Conservation (phyloP, 1,139 yeast genomes). For the Sugiyamaella japonica region DNA sequence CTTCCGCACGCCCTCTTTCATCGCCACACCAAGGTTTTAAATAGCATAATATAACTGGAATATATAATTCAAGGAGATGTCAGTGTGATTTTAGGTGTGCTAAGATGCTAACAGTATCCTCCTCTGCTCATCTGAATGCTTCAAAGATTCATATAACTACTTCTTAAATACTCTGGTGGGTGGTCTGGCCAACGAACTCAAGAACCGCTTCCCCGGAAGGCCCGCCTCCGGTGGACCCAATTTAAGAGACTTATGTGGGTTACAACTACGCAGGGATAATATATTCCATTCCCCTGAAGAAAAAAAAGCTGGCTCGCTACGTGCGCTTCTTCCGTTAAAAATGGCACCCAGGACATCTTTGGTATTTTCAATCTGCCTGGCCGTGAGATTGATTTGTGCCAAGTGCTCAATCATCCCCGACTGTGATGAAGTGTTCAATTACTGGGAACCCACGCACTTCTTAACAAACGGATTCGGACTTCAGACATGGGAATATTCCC, state of each 20-base stretch:
- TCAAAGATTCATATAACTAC: too few relatives aligned
- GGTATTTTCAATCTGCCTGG: constrained; percentile 27
- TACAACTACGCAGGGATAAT: too few relatives aligned
- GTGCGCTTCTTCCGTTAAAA: neutral
- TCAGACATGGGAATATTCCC: constrained; percentile 97
- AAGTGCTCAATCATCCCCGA: constrained; percentile 70
- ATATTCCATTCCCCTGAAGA: constrained; percentile 12
- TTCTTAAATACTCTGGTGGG: too few relatives aligned
- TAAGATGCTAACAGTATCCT: too few relatives aligned
- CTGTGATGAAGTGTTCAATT: constrained; percentile 86
- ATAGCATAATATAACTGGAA: constrained; percentile 8
- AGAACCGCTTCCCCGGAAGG: neutral
- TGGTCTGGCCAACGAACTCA: too few relatives aligned
- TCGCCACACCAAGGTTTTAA: constrained; percentile 36
- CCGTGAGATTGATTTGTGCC: constrained; percentile 50
- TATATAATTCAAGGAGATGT: neutral
- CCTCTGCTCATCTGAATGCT: too few relatives aligned
- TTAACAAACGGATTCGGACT: constrained; percentile 81
- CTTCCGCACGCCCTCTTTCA: constrained; percentile 41
- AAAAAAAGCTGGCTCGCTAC: neutral
- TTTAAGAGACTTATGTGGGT: neutral
- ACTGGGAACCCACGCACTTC: constrained; percentile 87
- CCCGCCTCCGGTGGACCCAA: neutral
- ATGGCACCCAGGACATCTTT: constrained; percentile 9
- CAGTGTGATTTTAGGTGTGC: neutral